Evolutionary conservation across 2,329 filamentous ascomycete genomes (phyloP), one percentile per base, ranked within the genome.

Genomic region (Furcasterigmium furcatum): DNA sequence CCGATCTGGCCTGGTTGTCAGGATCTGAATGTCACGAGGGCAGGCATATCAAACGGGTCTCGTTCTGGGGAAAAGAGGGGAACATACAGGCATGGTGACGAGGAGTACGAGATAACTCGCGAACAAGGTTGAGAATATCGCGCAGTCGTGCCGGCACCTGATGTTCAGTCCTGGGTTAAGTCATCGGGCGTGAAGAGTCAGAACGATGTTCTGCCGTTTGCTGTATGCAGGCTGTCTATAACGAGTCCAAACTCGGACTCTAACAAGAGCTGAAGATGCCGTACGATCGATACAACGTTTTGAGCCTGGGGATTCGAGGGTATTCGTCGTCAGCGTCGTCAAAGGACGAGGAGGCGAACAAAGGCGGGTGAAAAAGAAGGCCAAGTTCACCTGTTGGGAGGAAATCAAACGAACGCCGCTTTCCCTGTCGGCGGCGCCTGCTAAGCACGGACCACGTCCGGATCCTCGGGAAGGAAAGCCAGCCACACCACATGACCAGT

Each of bases 1-100:
- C 72, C 65, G 54, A 82, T 80, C 54, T 53, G 43, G 35, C 9
- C 14, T 14, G 9, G 43, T 43, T 18, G 30, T 50, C 24, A 46
- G 48, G 34, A 5, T 34, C 9, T 13, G 30, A n/a, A n/a, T n/a
- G n/a, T n/a, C n/a, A n/a, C n/a, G n/a, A n/a, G n/a, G n/a, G n/a
- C n/a, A n/a, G n/a, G 7, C 30, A 32, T 13, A 27, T n/a, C 18
- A 39, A 22, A 46, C 20, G 27, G 24, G 29, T 5, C 22, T 27
- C 22, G 24, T 32, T 36, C 35, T 10, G n/a, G n/a, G n/a, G n/a
- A n/a, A n/a, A n/a, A n/a, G n/a, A n/a, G n/a, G 4, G 10, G 8
- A 22, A 41, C 53, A 47, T 47, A 55, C 53, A 36, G 53, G 53
- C 53, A 55, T 55, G 32, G 22, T 48, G 49, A 30, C 30, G 25